These are phyloP conservation scores for Mrakia gelida DNA, from an alignment of 768 basidiomycete species.

Conservation along the genomic window DNA sequence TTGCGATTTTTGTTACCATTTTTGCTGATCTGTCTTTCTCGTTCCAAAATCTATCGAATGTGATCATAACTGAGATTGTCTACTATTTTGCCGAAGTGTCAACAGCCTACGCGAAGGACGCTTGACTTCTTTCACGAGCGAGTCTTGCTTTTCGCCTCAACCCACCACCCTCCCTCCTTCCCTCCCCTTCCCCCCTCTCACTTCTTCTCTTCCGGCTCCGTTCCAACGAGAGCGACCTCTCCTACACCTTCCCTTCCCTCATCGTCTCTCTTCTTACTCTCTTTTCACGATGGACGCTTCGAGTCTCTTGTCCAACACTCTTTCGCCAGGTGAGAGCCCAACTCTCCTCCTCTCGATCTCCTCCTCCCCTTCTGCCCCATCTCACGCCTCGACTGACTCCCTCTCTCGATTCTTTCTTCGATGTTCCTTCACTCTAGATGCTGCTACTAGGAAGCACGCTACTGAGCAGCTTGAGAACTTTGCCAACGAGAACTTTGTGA, in stretches of 20 bases:
- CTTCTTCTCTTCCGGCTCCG: background rate
- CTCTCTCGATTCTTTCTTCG: background rate
- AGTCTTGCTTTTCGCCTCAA: background rate
- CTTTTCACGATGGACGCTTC: slow-evolving; percentile 72
- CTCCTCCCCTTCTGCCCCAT: background rate
- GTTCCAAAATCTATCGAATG: no score
- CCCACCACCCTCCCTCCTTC: no score
- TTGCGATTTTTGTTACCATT: no score
- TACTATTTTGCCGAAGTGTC: no score
- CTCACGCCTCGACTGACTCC: background rate
- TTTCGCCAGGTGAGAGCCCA: slow-evolving; percentile 65
- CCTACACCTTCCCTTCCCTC: background rate
- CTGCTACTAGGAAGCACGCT: slow-evolving; percentile 83
- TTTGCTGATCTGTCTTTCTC: no score
- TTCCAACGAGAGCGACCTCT: background rate
- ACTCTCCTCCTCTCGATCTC: slow-evolving; percentile 25
- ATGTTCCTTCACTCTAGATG: slow-evolving; percentile 54
- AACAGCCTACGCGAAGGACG: background rate
- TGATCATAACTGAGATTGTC: no score
- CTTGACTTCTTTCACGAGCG: background rate
- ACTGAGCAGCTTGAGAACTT: slow-evolving; percentile 83
- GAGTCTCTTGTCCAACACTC: slow-evolving; percentile 84
- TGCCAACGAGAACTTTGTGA: slow-evolving; percentile 80
- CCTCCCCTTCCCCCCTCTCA: background rate
- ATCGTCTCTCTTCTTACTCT: background rate